Evolutionary conservation across 257 asterid genomes (phyloP).

Genomic region (Solanum arcanum): DNA sequence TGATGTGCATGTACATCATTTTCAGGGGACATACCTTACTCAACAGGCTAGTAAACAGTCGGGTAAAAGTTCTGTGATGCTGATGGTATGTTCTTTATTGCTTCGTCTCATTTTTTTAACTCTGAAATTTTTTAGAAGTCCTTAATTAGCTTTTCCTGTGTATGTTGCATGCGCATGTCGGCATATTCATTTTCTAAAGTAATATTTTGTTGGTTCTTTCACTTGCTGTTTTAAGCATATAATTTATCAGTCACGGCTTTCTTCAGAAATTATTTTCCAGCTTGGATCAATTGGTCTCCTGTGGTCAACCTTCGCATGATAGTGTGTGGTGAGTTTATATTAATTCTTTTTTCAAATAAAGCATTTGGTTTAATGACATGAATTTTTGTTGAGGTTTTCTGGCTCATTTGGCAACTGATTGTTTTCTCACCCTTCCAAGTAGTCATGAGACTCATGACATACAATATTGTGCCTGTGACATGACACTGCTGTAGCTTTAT

Average conservation of each 20-base stretch:
- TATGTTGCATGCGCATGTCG: not conserved
- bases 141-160: not conserved
- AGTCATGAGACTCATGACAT: not conserved
- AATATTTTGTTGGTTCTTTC: not conserved
- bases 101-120: not conserved
- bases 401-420: not conserved
- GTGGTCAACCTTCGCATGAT: conserved; percentile 61
- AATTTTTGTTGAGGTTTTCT: not conserved
- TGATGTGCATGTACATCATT: not conserved
- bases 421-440: not conserved
- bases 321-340: conserved; percentile 69
- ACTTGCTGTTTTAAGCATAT: conserved; percentile 3
- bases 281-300: conserved; percentile 64
- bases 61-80: conserved; percentile 38
- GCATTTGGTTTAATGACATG: not conserved
- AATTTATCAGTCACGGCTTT: conserved; percentile 4
- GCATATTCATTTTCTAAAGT: not conserved
- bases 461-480: not conserved
- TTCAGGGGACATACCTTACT: conserved; percentile 69
- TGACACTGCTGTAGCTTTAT: not conserved
- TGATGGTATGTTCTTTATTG: conserved; percentile 40
- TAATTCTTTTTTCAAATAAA: not conserved
- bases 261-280: conserved; percentile 70
- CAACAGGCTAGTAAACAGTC: conserved; percentile 30
- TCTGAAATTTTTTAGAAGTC: not conserved